Evolutionary conservation across 192 early-diverging fungal species (phyloP).

Genomic region (Pecoramyces ruminantium): DNA sequence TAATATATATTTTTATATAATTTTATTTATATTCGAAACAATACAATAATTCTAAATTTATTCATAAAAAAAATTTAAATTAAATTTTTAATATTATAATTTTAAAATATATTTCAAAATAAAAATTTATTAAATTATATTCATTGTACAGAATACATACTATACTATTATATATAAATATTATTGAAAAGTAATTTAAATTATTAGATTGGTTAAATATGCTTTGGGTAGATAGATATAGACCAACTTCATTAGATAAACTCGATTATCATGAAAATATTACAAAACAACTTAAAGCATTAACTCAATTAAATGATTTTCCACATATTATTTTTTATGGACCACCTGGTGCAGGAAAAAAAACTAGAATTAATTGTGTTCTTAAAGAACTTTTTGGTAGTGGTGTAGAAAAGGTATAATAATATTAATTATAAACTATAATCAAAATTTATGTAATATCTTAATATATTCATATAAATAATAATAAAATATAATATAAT

Average conservation of each 20-base stretch:
- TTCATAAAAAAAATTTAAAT: too few relatives aligned
- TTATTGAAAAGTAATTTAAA: neutral
- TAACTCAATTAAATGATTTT: slow-evolving; percentile 60
- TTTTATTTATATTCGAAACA: too few relatives aligned
- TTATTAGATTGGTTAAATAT: slow-evolving; percentile 18
- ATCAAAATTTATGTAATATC: too few relatives aligned
- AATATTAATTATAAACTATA: too few relatives aligned
- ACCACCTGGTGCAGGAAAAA: slow-evolving; percentile 90
- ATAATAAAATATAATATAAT: too few relatives aligned
- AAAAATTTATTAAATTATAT: too few relatives aligned
- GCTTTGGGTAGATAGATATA: slow-evolving; percentile 91
- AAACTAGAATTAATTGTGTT: slow-evolving; percentile 75
- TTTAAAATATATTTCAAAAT: too few relatives aligned
- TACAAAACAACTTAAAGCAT: slow-evolving; percentile 49
- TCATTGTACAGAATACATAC: too few relatives aligned
- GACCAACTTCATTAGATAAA: slow-evolving; percentile 64
- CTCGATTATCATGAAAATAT: slow-evolving; percentile 69
- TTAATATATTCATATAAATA: too few relatives aligned
- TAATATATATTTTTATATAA: too few relatives aligned
- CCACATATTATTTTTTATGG: slow-evolving; percentile 93
- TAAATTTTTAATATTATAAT: too few relatives aligned
- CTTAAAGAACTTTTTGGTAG: slow-evolving; percentile 80
- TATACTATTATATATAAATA: neutral
- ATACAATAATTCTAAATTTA: too few relatives aligned
- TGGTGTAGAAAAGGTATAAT: slow-evolving; percentile 68